phyloP scores from a whole-genome alignment of 1,139 yeast genomes.

The Kurtzmaniella quercitrusa region DNA sequence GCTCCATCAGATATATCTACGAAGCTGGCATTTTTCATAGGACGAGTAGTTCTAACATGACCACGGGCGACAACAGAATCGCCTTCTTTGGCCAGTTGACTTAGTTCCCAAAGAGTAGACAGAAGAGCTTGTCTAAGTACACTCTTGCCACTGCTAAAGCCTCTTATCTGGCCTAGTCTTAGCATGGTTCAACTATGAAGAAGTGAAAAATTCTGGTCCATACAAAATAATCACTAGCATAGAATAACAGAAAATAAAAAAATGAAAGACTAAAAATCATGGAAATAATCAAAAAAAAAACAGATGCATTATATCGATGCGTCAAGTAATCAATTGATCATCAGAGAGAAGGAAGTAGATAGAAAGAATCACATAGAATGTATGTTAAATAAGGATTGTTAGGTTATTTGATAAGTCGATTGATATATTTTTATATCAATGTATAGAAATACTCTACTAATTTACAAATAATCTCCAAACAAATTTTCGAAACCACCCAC shows the following conservation, averaged over 20 bases:
- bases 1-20: slow-evolving; percentile 81
- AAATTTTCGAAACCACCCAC: no score
- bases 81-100: slow-evolving; percentile 5
- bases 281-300: no score
- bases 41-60: slow-evolving; percentile 70
- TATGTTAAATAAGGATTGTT: no score
- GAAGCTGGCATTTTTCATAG: slow-evolving; percentile 73
- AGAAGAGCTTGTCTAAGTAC: neutral
- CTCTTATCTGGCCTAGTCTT: neutral
- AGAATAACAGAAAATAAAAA: neutral
- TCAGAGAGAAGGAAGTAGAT: no score
- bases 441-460: neutral
- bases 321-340: neutral
- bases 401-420: no score
- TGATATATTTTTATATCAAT: no score
- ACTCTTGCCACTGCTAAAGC: neutral
- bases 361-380: no score
- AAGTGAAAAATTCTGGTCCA: neutral
- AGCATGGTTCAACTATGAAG: neutral
- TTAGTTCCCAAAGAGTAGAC: neutral
- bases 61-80: slow-evolving; percentile 43
- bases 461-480: no score
- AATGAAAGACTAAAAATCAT: no score
- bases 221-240: neutral
- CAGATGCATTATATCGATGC: no score